Base-by-base conservation (phyloP, 768 basidiomycete species). In the Xanthoconium stramineum region DNA sequence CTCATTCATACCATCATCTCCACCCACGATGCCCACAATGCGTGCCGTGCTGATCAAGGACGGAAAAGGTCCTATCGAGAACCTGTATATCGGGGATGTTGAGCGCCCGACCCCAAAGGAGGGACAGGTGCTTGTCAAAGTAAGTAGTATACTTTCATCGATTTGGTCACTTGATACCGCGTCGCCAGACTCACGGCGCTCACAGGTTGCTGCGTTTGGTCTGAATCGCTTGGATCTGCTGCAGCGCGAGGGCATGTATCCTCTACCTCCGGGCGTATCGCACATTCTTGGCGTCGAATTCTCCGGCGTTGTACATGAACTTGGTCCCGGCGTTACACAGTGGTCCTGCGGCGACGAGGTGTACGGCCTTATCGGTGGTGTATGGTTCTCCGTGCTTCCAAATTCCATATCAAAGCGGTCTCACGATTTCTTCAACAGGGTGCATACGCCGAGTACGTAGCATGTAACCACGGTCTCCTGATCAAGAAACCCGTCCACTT, bases 371-470 rank as follows among this genome's bases (percentile, higher is more conserved):
- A 81, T 86, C 9, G 82, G 80, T 33, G 94, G 94, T 17, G 93
- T 94, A 69, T 72, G 88, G 9, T 70, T 52, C 30, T 45, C 50
- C 8, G n/a, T 11, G 39, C 24, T 19, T 29, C 37, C 43, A 6
- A 24, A 11, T 1, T 19, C 32, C 32, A 12, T 24, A 5, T 50
- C 51, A 50, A 39, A n/a, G 15, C n/a, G 15, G 33, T 49, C 58
- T 60, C 30, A 58, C 45, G 29, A 32, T 33, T 20, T 19, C 45
- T 33, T 52, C 28, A 29, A 29, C 48, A 94, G 93, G 94, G 94
- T 36, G 92, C 93, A 43, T 95, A 94, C 65, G 93, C 94, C 36
- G 90, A 95, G 69, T 95, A 85, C 68, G 83, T 98, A 59, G 81
- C 76, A 29, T 81, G 85, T 40, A 76, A 80, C 9, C 76, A 84